Evolutionary conservation across 805 yeast genomes (phyloP).

Genomic region (Teunomyces lycoperdinae): DNA sequence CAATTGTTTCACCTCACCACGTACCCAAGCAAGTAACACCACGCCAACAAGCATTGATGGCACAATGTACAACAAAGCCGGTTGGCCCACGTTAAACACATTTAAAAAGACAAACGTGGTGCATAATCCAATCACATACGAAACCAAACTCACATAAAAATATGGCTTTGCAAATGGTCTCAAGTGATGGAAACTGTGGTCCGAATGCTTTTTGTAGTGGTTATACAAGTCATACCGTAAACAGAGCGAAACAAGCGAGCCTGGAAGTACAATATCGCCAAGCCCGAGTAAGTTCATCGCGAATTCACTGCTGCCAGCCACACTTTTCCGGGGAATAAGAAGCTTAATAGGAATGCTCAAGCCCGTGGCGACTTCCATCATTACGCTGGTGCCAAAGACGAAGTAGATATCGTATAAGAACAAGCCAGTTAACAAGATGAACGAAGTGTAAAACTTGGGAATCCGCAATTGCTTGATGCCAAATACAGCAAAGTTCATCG

Average conservation of each 20-base stretch:
- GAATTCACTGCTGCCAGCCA: background rate
- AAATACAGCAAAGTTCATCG: constrained; percentile 41
- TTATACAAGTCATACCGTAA: constrained; percentile 51
- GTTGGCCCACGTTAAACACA: constrained; percentile 51
- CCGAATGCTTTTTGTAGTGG: constrained; percentile 13
- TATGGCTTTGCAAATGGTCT: constrained; percentile 41
- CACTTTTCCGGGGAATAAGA: constrained; percentile 35
- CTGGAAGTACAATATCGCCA: constrained; percentile 68
- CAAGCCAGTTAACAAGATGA: constrained; percentile 45
- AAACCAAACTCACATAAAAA: constrained; percentile 43
- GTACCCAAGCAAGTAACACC: constrained; percentile 26
- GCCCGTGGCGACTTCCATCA: constrained; percentile 59
- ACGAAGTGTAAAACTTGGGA: constrained; percentile 45
- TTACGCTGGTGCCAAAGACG: constrained; percentile 60
- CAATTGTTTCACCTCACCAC: constrained; percentile 40
- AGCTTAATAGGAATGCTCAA: constrained; percentile 56
- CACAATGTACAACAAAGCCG: constrained; percentile 63
- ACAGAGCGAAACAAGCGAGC: constrained; percentile 49
- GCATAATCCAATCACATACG: constrained; percentile 48
- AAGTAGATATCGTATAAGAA: constrained; percentile 65
- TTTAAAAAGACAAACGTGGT: constrained; percentile 41
- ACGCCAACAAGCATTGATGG: constrained; percentile 43
- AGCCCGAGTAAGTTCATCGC: constrained; percentile 50
- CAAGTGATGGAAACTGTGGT: constrained; percentile 36
- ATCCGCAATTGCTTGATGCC: constrained; percentile 39